Evolutionary conservation across 2,329 filamentous ascomycete genomes (phyloP).

Genomic region (Hawksworthiomyces lignivorus): DNA sequence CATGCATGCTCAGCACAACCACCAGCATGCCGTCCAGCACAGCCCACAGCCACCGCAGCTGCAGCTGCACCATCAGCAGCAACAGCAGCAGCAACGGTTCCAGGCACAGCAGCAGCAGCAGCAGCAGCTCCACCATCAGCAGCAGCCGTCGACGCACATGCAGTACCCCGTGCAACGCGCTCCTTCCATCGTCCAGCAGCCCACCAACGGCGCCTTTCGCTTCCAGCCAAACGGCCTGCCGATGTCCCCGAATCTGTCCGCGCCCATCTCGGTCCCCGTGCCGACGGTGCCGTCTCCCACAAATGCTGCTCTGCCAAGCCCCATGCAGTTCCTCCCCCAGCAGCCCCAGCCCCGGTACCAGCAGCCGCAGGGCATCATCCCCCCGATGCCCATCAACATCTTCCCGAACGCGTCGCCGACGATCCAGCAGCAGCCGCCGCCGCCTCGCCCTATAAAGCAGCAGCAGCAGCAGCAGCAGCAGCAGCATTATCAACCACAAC

Average conservation of each 20-base stretch:
- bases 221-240: slow-evolving; percentile 8
- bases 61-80: background rate
- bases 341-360: slow-evolving; percentile 2
- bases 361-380: slow-evolving; percentile 2
- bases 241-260: slow-evolving; percentile 4
- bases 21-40: too few relatives aligned
- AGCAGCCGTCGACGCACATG: slow-evolving; percentile 7
- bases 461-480: slow-evolving; percentile 16
- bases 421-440: background rate
- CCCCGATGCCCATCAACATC: slow-evolving; percentile 6
- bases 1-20: slow-evolving; percentile 7
- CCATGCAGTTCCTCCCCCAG: slow-evolving; percentile 12
- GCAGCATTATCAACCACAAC: slow-evolving; percentile 18
- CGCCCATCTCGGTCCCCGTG: slow-evolving; percentile 6
- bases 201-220: background rate
- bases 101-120: background rate
- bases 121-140: background rate
- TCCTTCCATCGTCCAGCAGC: slow-evolving; percentile 4
- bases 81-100: slow-evolving; percentile 6
- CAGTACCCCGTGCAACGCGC: slow-evolving; percentile 8
- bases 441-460: slow-evolving; percentile 16
- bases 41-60: slow-evolving; percentile 3
- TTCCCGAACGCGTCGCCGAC: slow-evolving; percentile 9
- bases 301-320: slow-evolving; percentile 5
- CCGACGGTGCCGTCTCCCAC: slow-evolving; percentile 8